Conservation (phyloP, 768 basidiomycete genomes). For the Tricholoma furcatifolium region DNA sequence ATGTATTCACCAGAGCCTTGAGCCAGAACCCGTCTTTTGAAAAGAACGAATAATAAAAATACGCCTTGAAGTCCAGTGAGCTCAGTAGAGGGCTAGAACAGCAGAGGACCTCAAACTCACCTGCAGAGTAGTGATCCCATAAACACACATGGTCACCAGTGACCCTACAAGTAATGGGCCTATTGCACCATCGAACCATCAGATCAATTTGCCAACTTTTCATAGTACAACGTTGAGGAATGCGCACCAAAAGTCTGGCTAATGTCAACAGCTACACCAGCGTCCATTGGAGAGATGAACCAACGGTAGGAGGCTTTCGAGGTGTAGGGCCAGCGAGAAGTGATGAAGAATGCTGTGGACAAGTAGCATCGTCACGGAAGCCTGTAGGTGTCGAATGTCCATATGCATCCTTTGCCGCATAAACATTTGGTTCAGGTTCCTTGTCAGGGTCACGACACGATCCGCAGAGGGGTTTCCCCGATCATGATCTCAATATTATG, state of each 20-base stretch:
- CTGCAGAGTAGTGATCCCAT: constrained; percentile 45
- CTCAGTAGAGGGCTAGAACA: neutral
- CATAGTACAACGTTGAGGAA: neutral
- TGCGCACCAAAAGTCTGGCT: constrained; percentile 31
- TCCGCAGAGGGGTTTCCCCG: no score
- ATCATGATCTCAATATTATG: no score
- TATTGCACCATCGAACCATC: constrained; percentile 5
- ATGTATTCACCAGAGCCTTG: constrained; percentile 33
- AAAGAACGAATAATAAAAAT: constrained; percentile 42
- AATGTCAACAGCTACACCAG: constrained; percentile 14
- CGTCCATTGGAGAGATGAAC: neutral
- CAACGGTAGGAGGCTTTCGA: neutral
- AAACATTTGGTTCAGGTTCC: neutral
- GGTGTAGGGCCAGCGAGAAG: neutral
- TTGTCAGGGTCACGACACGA: no score
- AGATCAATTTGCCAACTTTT: neutral
- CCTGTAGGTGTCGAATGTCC: neutral
- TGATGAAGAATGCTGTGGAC: constrained; percentile 1
- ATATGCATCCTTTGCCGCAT: neutral
- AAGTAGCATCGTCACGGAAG: constrained; percentile 6
- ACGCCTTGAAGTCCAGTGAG: constrained; percentile 24
- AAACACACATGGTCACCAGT: constrained; percentile 35
- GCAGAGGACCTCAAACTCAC: constrained; percentile 17
- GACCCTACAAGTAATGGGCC: constrained; percentile 38
- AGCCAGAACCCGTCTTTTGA: constrained; percentile 33